Percentiles rank a stretch among this genome's conserved stretches.
Conservation (phyloP, 2,329 filamentous ascomycete genomes). For the Bipolaris sorokiniana region DNA sequence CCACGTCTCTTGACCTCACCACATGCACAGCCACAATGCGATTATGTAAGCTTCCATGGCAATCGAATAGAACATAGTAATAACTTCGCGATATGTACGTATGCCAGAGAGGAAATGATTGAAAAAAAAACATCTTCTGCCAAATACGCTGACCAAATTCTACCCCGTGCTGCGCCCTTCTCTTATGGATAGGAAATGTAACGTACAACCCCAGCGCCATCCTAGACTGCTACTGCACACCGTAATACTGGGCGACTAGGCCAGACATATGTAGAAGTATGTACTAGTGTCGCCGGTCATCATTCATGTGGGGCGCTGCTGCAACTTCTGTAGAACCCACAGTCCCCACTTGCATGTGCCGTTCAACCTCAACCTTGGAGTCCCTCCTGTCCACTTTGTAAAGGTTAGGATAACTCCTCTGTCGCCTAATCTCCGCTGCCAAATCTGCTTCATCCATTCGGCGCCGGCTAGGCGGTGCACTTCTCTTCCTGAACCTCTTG, state of each 20-base stretch:
- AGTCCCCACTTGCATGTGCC: not conserved
- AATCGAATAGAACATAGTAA: not conserved
- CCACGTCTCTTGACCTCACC: not conserved
- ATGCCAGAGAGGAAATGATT: too few species aligned
- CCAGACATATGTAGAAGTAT: not conserved
- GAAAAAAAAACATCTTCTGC: not conserved
- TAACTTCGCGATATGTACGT: too few species aligned
- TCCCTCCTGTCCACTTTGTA: conserved; percentile 31
- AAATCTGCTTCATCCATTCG: conserved; percentile 30
- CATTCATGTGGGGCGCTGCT: not conserved
- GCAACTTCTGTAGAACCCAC: not conserved
- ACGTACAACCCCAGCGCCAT: not conserved
- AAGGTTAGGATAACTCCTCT: conserved; percentile 48
- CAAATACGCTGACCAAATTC: not conserved
- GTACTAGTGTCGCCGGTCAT: not conserved
- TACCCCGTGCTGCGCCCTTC: not conserved
- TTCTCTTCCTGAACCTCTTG: conserved; percentile 41
- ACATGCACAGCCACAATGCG: conserved; percentile 8
- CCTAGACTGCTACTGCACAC: not conserved
- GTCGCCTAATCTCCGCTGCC: conserved; percentile 37
- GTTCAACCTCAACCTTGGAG: conserved; percentile 17
- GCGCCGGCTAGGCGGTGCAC: conserved; percentile 42
- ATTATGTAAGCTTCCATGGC: not conserved
- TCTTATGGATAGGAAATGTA: not conserved
- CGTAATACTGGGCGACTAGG: not conserved